Evolutionary conservation across 2,329 filamentous ascomycete species (phyloP).

Genomic region (Fusarium duplospermum): DNA sequence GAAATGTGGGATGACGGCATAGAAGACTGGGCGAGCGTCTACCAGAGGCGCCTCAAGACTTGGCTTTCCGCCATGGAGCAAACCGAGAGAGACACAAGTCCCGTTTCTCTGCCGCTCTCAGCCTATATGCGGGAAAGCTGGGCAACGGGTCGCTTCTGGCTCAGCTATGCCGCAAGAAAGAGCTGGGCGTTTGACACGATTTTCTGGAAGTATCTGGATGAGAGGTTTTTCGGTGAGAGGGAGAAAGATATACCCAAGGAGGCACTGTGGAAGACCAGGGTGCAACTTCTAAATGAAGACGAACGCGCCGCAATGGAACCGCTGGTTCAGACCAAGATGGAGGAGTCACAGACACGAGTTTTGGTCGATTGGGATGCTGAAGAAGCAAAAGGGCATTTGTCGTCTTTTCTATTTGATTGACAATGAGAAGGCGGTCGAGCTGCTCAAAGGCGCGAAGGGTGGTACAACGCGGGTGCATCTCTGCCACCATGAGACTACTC

Average conservation of each 20-base stretch:
- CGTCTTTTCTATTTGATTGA: constrained; percentile 3
- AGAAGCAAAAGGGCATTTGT: constrained; percentile 27
- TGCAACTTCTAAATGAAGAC: constrained; percentile 43
- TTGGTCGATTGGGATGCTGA: constrained; percentile 46
- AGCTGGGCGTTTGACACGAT: constrained; percentile 53
- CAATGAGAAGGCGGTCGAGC: background rate
- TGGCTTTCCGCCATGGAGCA: constrained; percentile 49
- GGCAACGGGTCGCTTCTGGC: constrained; percentile 48
- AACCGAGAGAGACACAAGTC: background rate
- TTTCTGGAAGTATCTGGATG: constrained; percentile 52
- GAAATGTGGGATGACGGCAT: constrained; percentile 49
- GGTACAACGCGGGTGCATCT: background rate
- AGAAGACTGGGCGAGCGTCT: constrained; percentile 44
- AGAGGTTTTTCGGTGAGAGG: constrained; percentile 46
- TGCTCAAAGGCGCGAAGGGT: background rate
- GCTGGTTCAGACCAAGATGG: constrained; percentile 49
- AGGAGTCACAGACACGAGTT: constrained; percentile 40
- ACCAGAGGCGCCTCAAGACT: constrained; percentile 46
- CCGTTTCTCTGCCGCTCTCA: constrained; percentile 36
- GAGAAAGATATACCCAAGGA: constrained; percentile 14
- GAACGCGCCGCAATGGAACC: constrained; percentile 46
- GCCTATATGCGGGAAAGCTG: constrained; percentile 51
- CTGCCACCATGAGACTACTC: background rate
- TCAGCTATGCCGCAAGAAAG: constrained; percentile 50
- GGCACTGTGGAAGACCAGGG: constrained; percentile 45